Evolutionary conservation across 2,329 filamentous ascomycete species (phyloP).

Genomic region (Plenodomus biglobosus): DNA sequence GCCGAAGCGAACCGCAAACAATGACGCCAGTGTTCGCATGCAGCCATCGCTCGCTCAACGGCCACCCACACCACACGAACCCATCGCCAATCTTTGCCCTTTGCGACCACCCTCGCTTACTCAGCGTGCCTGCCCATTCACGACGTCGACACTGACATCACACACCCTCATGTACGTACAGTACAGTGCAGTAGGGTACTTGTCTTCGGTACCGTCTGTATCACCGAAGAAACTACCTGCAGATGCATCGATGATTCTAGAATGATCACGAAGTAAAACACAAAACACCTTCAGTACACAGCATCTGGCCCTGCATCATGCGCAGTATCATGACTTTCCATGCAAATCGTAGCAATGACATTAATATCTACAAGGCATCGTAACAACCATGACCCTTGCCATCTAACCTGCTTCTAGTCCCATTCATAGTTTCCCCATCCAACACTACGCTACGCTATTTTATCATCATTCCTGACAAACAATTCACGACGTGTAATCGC

Average conservation of each 20-base stretch:
- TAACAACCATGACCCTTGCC: neutral
- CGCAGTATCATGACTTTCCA: neutral
- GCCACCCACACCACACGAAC: conserved; percentile 10
- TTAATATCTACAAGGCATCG: neutral
- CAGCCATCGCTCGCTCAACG: conserved; percentile 9
- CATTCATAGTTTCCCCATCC: neutral
- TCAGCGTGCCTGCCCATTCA: neutral
- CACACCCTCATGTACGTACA: conserved; percentile 1
- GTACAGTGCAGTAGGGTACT: no score
- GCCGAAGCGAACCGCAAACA: conserved; percentile 9
- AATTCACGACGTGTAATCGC: conserved; percentile 14
- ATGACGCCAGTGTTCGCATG: conserved; percentile 20
- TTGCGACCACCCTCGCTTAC: neutral
- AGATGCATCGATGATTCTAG: neutral
- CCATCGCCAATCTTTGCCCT: conserved; percentile 13
- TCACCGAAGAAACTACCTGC: neutral
- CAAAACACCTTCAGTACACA: neutral
- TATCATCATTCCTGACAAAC: neutral
- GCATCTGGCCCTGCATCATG: no score
- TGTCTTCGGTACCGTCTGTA: neutral
- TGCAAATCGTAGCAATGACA: neutral
- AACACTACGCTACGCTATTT: conserved; percentile 3
- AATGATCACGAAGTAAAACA: no score
- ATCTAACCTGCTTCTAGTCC: neutral
- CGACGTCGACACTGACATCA: no score